These are phyloP conservation scores for Nannizziopsis barbatae DNA, from an alignment of 2,329 filamentous ascomycete species.

Conservation along the genomic window DNA sequence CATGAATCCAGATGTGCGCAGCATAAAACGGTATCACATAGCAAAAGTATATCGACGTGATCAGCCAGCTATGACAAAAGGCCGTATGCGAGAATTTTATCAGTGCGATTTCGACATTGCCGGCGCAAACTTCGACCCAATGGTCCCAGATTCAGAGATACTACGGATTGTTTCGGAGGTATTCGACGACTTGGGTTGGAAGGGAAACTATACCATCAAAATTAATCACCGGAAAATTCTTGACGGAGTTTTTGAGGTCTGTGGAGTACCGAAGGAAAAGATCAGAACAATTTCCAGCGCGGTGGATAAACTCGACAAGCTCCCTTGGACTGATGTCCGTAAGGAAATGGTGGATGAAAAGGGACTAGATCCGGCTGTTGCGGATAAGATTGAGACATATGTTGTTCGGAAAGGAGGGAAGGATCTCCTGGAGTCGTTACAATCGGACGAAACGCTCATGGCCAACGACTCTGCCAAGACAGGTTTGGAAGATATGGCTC, in stretches of 20 bases:
- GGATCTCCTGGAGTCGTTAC: conserved; percentile 61
- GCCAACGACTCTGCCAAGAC: conserved; percentile 65
- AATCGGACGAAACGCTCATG: conserved; percentile 54
- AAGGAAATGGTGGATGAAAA: conserved; percentile 92
- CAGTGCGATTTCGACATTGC: conserved; percentile 97
- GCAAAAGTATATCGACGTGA: conserved; percentile 81
- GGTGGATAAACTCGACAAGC: conserved; percentile 92
- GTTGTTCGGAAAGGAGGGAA: conserved; percentile 65
- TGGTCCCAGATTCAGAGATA: conserved; percentile 87
- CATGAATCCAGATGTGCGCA: conserved; percentile 72
- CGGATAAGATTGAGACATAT: conserved; percentile 78
- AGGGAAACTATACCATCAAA: conserved; percentile 71
- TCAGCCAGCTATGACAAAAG: conserved; percentile 78
- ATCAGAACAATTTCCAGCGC: conserved; percentile 82
- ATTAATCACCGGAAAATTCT: conserved; percentile 91
- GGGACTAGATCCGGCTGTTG: conserved; percentile 62
- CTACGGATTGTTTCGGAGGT: conserved; percentile 74
- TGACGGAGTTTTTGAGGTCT: conserved; percentile 83
- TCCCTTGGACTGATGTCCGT: conserved; percentile 78
- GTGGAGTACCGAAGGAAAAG: conserved; percentile 76
- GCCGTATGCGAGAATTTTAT: conserved; percentile 91
- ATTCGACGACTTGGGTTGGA: conserved; percentile 68
- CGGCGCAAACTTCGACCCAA: conserved; percentile 64
- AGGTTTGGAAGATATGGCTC: conserved; percentile 67
- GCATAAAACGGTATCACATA: conserved; percentile 89